Evolutionary conservation across 495 filamentous ascomycete species (phyloP), one percentile per base, ranked within the genome.

Genomic region (Penicillium malachiteum): DNA sequence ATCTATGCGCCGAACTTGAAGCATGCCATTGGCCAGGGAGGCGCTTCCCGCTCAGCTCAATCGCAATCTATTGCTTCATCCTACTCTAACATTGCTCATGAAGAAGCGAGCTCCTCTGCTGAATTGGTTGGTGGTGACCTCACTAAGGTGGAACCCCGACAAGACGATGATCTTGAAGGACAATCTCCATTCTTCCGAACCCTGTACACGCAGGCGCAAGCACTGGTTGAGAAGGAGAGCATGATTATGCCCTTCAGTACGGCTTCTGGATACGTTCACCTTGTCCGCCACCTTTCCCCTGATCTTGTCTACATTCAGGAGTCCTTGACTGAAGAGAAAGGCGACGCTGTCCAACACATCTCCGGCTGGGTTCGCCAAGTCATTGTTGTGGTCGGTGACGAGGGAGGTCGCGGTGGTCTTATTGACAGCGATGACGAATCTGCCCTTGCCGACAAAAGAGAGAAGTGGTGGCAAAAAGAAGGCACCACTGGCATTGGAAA

Each of bases 191-290:
- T 85, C 9, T 95, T 88, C 78, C 85, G 87, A 58, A 85, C 85
- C 8, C 71, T 95, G 30, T 91, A 91, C 70, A 78, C 81, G 2
- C 87, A 94, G 67, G 90, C 90, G 2, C 78, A 86, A 44, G 69
- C 78, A 1, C 78, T 96, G 7, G 91, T 96, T 3, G 86, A 91
- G 54, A 91, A 90, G 58, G 87, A 91, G 10, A 88, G 75, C 54
- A 88, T 89, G 83, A 86, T 97, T 52, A 81, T 97, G 70, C 89
- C 90, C 3, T 97, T 96, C 69, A 93, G 87, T 11, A 88, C 90
- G 5, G 71, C 78, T 21, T 84, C 81, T 16, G 90, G 90, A 41
- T 87, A 90, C 64, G 78, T 92, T 11, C 87, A 93, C 66, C 88
- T 97, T 50, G 78, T 96, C 38, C 87, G 89, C 38, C 90, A 95